phyloP scores from a whole-genome alignment of 2,329 filamentous ascomycete genomes.

The Xylaria sp. region DNA sequence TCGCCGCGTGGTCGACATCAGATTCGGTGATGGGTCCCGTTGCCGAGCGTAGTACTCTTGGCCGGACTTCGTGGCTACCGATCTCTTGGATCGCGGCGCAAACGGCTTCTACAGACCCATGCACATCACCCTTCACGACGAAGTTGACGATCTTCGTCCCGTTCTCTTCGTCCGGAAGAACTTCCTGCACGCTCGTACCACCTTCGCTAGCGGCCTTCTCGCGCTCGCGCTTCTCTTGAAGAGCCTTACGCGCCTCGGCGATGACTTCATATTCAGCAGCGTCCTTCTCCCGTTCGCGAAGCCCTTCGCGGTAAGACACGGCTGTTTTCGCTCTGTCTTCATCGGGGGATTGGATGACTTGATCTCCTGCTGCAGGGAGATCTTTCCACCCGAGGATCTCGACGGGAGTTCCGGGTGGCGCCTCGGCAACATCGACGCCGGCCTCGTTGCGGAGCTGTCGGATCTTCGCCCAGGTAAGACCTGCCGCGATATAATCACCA shows the following conservation, averaged over 20 bases:
- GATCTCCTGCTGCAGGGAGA: slow-evolving; percentile 82
- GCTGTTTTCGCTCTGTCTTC: slow-evolving; percentile 84
- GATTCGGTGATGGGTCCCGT: slow-evolving; percentile 85
- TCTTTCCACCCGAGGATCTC: slow-evolving; percentile 96
- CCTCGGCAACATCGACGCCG: slow-evolving; percentile 76
- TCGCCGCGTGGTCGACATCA: slow-evolving; percentile 87
- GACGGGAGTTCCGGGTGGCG: slow-evolving; percentile 87
- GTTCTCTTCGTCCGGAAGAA: slow-evolving; percentile 52
- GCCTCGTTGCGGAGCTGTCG: slow-evolving; percentile 86
- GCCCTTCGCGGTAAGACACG: slow-evolving; percentile 78
- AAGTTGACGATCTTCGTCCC: slow-evolving; percentile 75
- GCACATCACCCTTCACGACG: slow-evolving; percentile 91
- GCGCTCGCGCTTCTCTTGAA: slow-evolving; percentile 70
- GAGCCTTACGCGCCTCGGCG: slow-evolving; percentile 69
- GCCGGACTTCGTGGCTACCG: slow-evolving; percentile 84
- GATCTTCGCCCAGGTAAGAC: slow-evolving; percentile 88
- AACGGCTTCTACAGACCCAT: slow-evolving; percentile 92
- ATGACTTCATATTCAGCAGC: slow-evolving; percentile 83
- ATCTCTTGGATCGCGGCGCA: slow-evolving; percentile 79
- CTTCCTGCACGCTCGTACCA: slow-evolving; percentile 44
- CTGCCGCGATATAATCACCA: slow-evolving; percentile 88
- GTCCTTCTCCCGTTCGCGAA: slow-evolving; percentile 75
- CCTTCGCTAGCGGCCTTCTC: slow-evolving; percentile 56
- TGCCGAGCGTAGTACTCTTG: slow-evolving; percentile 79
- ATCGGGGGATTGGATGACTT: slow-evolving; percentile 83